phyloP scores from a whole-genome alignment of 192 early-diverging fungal genomes.

The Spinellus fusiger region DNA sequence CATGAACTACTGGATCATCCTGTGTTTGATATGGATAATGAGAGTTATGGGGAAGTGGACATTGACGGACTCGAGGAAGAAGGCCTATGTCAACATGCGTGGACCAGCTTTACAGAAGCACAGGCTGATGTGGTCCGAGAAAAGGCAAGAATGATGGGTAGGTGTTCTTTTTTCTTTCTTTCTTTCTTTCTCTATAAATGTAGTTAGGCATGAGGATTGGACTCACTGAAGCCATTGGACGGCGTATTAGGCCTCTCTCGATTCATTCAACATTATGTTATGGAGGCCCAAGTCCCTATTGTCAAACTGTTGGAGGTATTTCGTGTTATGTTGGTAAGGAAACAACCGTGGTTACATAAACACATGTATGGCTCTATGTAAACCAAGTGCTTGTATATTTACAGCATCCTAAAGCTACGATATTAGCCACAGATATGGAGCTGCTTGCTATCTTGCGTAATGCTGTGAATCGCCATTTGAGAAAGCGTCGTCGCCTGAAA shows the following conservation, averaged over 20 bases:
- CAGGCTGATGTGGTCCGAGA: constrained; percentile 18
- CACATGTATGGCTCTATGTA: not conserved
- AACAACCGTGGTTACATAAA: not conserved
- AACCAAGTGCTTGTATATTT: not conserved
- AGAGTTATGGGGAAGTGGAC: constrained; percentile 14
- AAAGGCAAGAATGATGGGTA: constrained; percentile 23
- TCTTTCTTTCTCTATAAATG: not conserved
- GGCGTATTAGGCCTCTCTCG: constrained; percentile 36
- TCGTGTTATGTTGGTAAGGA: constrained; percentile 33
- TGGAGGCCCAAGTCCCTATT: constrained; percentile 41
- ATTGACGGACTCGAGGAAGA: constrained; percentile 22
- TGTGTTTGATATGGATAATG: constrained; percentile 16
- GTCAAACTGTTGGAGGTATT: constrained; percentile 62
- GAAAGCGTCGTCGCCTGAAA: constrained; percentile 45
- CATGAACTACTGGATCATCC: constrained; percentile 11
- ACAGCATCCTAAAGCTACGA: constrained; percentile 33
- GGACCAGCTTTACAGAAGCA: constrained; percentile 26
- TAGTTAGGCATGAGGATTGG: not conserved
- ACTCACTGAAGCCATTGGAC: not conserved
- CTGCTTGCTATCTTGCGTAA: constrained; percentile 52
- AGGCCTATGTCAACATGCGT: constrained; percentile 16
- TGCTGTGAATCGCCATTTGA: constrained; percentile 49
- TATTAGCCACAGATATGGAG: constrained; percentile 47
- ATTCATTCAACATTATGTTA: constrained; percentile 62
- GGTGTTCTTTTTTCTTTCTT: not conserved